Evolutionary conservation across 352 stramenopile species (phyloP).

Genomic region (Salisapilia sapeloensis): DNA sequence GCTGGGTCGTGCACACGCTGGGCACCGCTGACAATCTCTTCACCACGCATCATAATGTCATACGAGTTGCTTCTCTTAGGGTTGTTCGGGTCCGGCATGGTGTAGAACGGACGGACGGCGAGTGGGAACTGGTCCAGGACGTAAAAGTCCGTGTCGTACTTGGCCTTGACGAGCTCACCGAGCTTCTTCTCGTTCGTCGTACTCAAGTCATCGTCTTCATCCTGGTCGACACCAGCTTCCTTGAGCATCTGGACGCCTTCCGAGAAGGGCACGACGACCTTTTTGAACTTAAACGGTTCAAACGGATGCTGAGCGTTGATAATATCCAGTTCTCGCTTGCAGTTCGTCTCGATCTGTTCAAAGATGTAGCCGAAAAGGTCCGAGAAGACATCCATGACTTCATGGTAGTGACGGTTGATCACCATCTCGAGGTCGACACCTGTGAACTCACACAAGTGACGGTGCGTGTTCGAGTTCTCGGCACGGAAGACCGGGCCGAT

Average conservation of each 20-base stretch:
- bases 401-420: slow-evolving; percentile 99
- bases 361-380: slow-evolving; percentile 99
- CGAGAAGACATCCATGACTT: slow-evolving; percentile 94
- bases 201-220: slow-evolving; percentile 65
- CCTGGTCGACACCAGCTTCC: slow-evolving; percentile 56
- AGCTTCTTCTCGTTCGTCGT: slow-evolving; percentile 98
- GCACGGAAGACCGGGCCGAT: slow-evolving; percentile 98
- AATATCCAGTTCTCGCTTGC: slow-evolving; percentile 87
- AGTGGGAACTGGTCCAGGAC: slow-evolving; percentile 99
- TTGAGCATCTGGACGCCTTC: slow-evolving; percentile 89
- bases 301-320: slow-evolving; percentile 96
- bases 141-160: slow-evolving; percentile 99
- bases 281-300: slow-evolving; percentile 92
- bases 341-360: slow-evolving; percentile 91
- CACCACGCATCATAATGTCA: slow-evolving; percentile 99
- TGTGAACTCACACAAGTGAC: slow-evolving; percentile 99
- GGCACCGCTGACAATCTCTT: slow-evolving; percentile 99
- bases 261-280: slow-evolving; percentile 88
- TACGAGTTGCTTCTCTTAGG: slow-evolving; percentile 94
- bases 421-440: slow-evolving; percentile 99
- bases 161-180: slow-evolving; percentile 89
- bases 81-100: slow-evolving; percentile 96
- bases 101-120: slow-evolving; percentile 98
- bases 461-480: slow-evolving; percentile 98
- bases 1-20: slow-evolving; percentile 97